Base-by-base conservation (phyloP, 2,329 filamentous ascomycete genomes). In the Pyricularia pennisetigena region DNA sequence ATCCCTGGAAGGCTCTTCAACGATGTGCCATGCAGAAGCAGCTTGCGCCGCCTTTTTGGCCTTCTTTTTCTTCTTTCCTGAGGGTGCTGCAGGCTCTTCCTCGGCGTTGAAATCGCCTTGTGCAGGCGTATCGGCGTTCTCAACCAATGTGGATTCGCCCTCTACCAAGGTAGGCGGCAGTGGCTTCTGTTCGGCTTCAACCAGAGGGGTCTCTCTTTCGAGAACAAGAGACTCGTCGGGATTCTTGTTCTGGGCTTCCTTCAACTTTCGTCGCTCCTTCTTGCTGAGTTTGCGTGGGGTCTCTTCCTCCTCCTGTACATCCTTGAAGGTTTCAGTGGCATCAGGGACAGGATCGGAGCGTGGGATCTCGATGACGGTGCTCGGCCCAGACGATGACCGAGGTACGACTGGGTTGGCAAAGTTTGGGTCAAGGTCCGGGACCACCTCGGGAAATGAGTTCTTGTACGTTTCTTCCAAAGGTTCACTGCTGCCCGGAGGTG, bases 401-500 rank as follows among this genome's bases (percentile, higher is more conserved):
- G 54, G 41, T 10, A 57, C 7, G 28, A 20, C 10, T 16, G 28
- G n/a, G 41, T 35, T 62, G 26, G 23, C 41, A 68, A 84, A 82
- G 3, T 79, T 76, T 9, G 81, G 79, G 23, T 28, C 59, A 7
- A 28, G 24, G 14, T 62, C 59, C 26, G 59, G 59, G 20, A 28
- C 59, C 4, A 81, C 82, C 71, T 86, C 83, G 0, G 80, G 79
- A 68, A 80, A 83, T 6, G 86, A 82, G 20, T 78, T 78, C 68
- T 79, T 78, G 71, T 88, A 87, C 69, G 79, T 70, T 5, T 76
- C 72, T 23, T 28, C 26, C 12, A 64, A 26, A 6, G 66, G 59
- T 66, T 85, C 83, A 71, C 86, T 83, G 4, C 86, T 85, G 4
- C 85, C 84, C 4, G 88, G 87, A 8, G 88, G 87, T 0, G 88